These are phyloP conservation scores for Phylloporus scabripes DNA, from an alignment of 768 basidiomycete species.

Conservation along the genomic window DNA sequence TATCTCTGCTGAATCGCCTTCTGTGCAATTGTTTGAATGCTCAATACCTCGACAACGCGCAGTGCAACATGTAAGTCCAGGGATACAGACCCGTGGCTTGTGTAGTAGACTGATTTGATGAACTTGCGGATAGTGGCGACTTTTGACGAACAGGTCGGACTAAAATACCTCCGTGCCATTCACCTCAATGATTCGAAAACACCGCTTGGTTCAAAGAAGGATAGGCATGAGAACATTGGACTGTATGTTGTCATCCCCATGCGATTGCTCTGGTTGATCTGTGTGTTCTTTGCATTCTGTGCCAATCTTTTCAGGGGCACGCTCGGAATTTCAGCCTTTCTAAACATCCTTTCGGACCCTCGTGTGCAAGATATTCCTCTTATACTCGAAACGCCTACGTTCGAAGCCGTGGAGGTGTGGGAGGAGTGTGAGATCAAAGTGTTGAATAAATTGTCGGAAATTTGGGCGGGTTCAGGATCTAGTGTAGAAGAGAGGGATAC, in stretches of 20 bases:
- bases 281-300: background rate
- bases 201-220: conserved; percentile 56
- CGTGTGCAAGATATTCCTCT: conserved; percentile 68
- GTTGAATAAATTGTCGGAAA: conserved; percentile 41
- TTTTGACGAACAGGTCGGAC: conserved; percentile 66
- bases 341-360: conserved; percentile 60
- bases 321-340: conserved; percentile 59
- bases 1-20: conserved; percentile 41
- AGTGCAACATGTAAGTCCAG: conserved; percentile 25
- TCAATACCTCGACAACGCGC: background rate
- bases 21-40: background rate
- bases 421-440: conserved; percentile 65
- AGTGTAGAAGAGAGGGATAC: background rate
- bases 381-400: conserved; percentile 76
- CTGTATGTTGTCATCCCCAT: conserved; percentile 43
- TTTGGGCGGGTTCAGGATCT: background rate
- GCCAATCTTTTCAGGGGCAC: conserved; percentile 45
- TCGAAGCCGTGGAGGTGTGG: conserved; percentile 66
- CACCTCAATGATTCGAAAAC: conserved; percentile 84
- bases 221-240: conserved; percentile 83
- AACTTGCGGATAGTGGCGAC: conserved; percentile 42
- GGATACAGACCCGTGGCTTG: background rate
- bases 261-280: background rate
- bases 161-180: conserved; percentile 73
- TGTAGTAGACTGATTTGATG: background rate